Percentiles rank a stretch among this genome's conserved stretches.
phyloP scores from a whole-genome alignment of 768 basidiomycete genomes.

The Phaffia australis region DNA sequence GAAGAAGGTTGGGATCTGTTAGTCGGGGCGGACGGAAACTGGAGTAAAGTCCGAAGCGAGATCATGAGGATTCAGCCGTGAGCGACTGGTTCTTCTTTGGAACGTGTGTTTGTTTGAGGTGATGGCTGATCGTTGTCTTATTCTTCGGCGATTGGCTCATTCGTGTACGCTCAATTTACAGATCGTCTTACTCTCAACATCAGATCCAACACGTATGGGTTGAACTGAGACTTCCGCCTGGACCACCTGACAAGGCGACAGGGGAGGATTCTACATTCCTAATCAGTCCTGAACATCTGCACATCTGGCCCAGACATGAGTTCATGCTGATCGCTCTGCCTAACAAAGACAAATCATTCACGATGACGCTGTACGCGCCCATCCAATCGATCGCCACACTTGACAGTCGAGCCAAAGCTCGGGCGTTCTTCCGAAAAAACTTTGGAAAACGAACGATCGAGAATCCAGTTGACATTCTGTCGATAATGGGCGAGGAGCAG shows the following conservation, averaged over 20 bases:
- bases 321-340: slow-evolving; percentile 99
- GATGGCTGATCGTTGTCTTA: background rate
- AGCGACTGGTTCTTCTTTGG: slow-evolving; percentile 25
- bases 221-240: slow-evolving; percentile 87
- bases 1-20: slow-evolving; percentile 36
- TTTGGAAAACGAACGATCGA: slow-evolving; percentile 35
- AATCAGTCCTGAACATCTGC: slow-evolving; percentile 88
- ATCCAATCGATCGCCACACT: slow-evolving; percentile 45
- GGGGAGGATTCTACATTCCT: slow-evolving; percentile 58
- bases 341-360: slow-evolving; percentile 97
- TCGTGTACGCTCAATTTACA: slow-evolving; percentile 36
- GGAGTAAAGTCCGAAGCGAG: slow-evolving; percentile 80
- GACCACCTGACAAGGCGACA: slow-evolving; percentile 38
- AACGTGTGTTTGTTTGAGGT: background rate
- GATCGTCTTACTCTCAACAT: slow-evolving; percentile 89
- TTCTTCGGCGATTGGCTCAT: background rate
- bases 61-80: slow-evolving; percentile 91
- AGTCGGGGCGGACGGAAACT: slow-evolving; percentile 87
- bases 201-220: slow-evolving; percentile 94
- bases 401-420: slow-evolving; percentile 45
- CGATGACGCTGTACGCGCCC: slow-evolving; percentile 52
- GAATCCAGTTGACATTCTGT: slow-evolving; percentile 53
- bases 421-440: slow-evolving; percentile 55
- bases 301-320: slow-evolving; percentile 97
- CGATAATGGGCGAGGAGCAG: slow-evolving; percentile 67